phyloP scores from a whole-genome alignment of 768 basidiomycete genomes.

The Leccinum fibrillosum region DNA sequence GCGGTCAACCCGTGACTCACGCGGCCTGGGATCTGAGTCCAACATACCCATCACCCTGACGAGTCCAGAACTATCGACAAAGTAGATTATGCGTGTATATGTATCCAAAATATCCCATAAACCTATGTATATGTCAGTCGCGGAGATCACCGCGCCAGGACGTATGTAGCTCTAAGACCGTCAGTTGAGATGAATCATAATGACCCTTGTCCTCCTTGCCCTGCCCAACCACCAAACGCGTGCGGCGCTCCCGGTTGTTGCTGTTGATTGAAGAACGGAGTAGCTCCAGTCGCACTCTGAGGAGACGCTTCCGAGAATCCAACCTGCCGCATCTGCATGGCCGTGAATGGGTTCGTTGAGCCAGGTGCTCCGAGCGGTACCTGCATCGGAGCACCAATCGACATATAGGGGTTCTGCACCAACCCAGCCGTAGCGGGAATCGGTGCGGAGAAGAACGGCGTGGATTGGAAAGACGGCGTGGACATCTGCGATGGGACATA shows the following conservation, averaged over 20 bases:
- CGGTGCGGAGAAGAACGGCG: slow-evolving; percentile 1
- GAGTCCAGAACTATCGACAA: neutral
- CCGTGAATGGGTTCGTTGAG: slow-evolving; percentile 18
- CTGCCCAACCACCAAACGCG: slow-evolving; percentile 20
- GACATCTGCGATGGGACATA: slow-evolving; percentile 1
- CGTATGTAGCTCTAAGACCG: neutral
- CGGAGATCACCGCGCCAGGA: neutral
- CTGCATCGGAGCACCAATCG: slow-evolving; percentile 14
- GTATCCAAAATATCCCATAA: slow-evolving; percentile 1
- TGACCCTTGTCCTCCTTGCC: slow-evolving; percentile 13
- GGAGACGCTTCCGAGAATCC: slow-evolving; percentile 27
- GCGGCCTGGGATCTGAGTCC: neutral
- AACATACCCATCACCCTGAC: neutral
- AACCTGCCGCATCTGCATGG: slow-evolving; percentile 10
- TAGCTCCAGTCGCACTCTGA: slow-evolving; percentile 23
- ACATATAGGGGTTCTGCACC: slow-evolving; percentile 23
- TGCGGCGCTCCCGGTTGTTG: slow-evolving; percentile 17
- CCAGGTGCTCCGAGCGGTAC: slow-evolving; percentile 18
- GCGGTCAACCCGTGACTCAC: neutral
- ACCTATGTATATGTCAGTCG: neutral
- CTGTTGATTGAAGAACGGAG: slow-evolving; percentile 19
- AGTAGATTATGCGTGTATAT: neutral
- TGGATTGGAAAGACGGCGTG: slow-evolving; percentile 3
- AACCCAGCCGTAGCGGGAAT: neutral
- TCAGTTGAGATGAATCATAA: slow-evolving; percentile 5